These are phyloP conservation scores for Cylindrotheca fusiformis DNA, from an alignment of 108 stramenopile species.

Conservation along the genomic window DNA sequence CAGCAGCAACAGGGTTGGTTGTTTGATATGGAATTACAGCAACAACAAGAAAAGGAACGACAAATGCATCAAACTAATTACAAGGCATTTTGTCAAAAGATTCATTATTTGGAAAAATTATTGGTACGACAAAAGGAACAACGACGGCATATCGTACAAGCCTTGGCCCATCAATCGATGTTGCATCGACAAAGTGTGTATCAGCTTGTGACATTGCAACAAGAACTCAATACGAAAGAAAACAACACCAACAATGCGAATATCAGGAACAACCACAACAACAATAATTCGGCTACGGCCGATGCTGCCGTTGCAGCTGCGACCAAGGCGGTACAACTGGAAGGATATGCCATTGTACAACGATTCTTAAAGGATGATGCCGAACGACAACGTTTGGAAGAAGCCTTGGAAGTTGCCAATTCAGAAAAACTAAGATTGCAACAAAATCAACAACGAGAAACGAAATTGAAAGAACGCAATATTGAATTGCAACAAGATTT, in stretches of 20 bases:
- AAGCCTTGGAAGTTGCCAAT: background rate
- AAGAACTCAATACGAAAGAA: slow-evolving; percentile 1
- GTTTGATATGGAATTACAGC: background rate
- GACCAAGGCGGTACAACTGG: background rate
- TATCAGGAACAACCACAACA: background rate
- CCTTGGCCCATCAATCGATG: background rate
- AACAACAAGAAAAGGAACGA: background rate
- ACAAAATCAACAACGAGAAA: too few relatives aligned
- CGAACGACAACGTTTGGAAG: background rate
- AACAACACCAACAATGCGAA: background rate
- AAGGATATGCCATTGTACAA: background rate
- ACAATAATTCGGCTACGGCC: background rate
- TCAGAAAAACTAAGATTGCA: too few relatives aligned
- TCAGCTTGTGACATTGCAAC: background rate
- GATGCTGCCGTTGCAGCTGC: background rate
- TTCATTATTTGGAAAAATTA: background rate
- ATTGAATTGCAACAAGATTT: too few relatives aligned
- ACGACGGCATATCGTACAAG: background rate
- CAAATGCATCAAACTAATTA: background rate
- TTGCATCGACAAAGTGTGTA: background rate
- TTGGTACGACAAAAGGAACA: background rate
- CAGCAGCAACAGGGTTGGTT: background rate
- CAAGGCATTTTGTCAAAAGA: background rate
- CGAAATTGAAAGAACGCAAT: too few relatives aligned
- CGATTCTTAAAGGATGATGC: background rate